Evolutionary conservation across 768 basidiomycete species (phyloP).

Genomic region (Atractiella rhizophila): DNA sequence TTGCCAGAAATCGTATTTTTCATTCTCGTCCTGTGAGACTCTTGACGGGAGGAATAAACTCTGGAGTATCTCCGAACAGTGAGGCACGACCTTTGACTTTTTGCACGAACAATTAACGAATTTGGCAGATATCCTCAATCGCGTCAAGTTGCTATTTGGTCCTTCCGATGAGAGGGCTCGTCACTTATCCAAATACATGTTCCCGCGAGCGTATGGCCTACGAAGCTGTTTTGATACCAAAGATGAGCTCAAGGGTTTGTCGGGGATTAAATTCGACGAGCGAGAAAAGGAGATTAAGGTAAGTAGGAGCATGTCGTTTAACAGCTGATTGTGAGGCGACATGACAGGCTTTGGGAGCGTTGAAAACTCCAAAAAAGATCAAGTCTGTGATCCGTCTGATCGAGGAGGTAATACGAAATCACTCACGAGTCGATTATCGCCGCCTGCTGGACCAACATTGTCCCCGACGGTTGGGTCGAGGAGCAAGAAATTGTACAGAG

Average conservation of each 20-base stretch:
- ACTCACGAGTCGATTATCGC: slow-evolving; percentile 43
- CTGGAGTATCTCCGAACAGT: too few species aligned
- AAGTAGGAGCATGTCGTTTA: not conserved
- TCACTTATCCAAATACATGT: slow-evolving; percentile 55
- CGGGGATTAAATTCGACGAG: slow-evolving; percentile 22
- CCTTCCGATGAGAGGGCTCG: slow-evolving; percentile 29
- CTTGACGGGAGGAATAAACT: too few species aligned
- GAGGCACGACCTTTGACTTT: too few species aligned
- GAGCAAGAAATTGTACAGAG: too few species aligned
- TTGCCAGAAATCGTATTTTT: too few species aligned
- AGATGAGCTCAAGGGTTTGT: slow-evolving; percentile 3
- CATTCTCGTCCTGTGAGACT: too few species aligned
- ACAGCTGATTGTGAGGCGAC: not conserved
- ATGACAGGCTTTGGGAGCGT: slow-evolving; percentile 22
- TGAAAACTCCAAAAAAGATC: slow-evolving; percentile 51
- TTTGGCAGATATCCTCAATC: too few species aligned
- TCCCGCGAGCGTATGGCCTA: slow-evolving; percentile 52
- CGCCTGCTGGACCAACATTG: slow-evolving; percentile 38
- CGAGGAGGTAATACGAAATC: slow-evolving; percentile 39
- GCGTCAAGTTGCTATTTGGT: too few species aligned
- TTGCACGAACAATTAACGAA: too few species aligned
- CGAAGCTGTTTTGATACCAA: slow-evolving; percentile 31
- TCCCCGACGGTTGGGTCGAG: slow-evolving; percentile 21
- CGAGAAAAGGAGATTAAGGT: slow-evolving; percentile 50
- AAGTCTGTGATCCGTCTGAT: slow-evolving; percentile 32